These are phyloP conservation scores for Tephrocybe rancida DNA, from an alignment of 768 basidiomycete species.

Conservation along the genomic window DNA sequence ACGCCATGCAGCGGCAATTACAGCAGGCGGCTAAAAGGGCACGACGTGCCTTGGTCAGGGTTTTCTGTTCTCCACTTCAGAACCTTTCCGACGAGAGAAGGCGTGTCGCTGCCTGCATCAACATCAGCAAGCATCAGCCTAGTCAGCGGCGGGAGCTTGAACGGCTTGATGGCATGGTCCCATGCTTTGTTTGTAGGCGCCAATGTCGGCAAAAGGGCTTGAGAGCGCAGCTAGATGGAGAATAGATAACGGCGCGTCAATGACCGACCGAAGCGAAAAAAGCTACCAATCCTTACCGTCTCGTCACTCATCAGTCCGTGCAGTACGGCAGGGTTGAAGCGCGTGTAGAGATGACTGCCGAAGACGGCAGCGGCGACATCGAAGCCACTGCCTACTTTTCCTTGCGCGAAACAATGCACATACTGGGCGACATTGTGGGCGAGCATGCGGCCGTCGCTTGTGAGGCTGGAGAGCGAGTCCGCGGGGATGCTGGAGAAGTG, in stretches of 20 bases:
- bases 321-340: constrained; percentile 78
- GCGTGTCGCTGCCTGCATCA: constrained; percentile 94
- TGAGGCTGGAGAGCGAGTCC: constrained; percentile 45
- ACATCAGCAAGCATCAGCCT: constrained; percentile 93
- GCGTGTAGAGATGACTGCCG: constrained; percentile 91
- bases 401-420: constrained; percentile 94
- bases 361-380: constrained; percentile 94
- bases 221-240: constrained; percentile 12
- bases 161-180: constrained; percentile 70
- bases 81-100: constrained; percentile 90
- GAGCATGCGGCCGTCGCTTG: constrained; percentile 53
- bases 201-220: constrained; percentile 51
- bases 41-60: constrained; percentile 48
- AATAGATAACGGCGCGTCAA: background rate
- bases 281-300: constrained; percentile 33
- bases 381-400: constrained; percentile 97
- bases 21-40: background rate
- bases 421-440: constrained; percentile 95
- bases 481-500: constrained; percentile 67
- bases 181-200: constrained; percentile 69
- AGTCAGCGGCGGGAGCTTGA: constrained; percentile 82
- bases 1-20: constrained; percentile 5
- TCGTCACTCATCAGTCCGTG: constrained; percentile 64
- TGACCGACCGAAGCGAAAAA: background rate
- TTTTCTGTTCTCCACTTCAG: constrained; percentile 83